A percentile compares a stretch with the other conserved stretches of the same genome.
Conservation (phyloP, 805 yeast genomes). For the Nakazawaea populi region DNA sequence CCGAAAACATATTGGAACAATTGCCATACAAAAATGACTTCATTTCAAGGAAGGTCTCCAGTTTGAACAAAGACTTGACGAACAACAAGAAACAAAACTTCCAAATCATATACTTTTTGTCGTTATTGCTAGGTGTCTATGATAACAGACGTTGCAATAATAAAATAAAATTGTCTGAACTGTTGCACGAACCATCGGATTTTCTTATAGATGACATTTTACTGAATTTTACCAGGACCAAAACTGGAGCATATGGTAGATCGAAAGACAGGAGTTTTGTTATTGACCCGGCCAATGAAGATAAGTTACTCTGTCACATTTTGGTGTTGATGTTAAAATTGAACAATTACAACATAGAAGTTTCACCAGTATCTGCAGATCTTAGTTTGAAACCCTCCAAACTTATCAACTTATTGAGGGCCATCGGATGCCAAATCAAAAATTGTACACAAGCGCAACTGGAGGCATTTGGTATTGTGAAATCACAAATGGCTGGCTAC, state of each 20-base stretch:
- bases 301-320: constrained; percentile 75
- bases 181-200: constrained; percentile 69
- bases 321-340: constrained; percentile 69
- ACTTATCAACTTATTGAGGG: constrained; percentile 61
- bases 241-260: constrained; percentile 62
- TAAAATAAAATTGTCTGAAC: constrained; percentile 51
- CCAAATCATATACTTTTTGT: constrained; percentile 73
- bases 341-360: constrained; percentile 67
- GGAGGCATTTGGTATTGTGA: constrained; percentile 64
- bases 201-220: constrained; percentile 65
- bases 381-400: constrained; percentile 74
- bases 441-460: constrained; percentile 69
- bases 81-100: constrained; percentile 47
- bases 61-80: constrained; percentile 28
- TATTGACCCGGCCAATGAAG: constrained; percentile 86
- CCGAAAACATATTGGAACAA: constrained; percentile 43
- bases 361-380: constrained; percentile 81
- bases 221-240: constrained; percentile 62
- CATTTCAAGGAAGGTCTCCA: constrained; percentile 40
- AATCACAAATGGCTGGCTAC: constrained; percentile 44
- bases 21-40: constrained; percentile 57
- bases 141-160: constrained; percentile 61
- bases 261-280: constrained; percentile 71
- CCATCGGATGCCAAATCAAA: constrained; percentile 78
- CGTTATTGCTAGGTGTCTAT: constrained; percentile 76